These are phyloP conservation scores for Thielaviopsis ethacetica DNA, from an alignment of 2,329 filamentous ascomycete genomes.

Conservation along the genomic window DNA sequence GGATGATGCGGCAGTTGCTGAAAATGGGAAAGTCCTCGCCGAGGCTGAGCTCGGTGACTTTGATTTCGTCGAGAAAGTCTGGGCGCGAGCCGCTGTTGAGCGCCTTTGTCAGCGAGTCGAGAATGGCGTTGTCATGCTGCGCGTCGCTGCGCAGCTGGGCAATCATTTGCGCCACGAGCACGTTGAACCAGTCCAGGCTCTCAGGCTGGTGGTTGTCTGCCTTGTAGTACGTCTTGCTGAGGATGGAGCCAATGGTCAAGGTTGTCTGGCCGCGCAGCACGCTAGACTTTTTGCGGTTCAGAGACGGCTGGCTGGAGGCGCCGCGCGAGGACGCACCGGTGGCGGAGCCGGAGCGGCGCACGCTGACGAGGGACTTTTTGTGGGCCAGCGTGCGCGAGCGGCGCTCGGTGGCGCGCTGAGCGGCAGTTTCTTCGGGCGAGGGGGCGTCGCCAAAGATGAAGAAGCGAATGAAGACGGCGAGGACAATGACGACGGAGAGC, in stretches of 20 bases:
- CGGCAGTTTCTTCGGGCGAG: conserved; percentile 63
- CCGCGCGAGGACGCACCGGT: conserved; percentile 17
- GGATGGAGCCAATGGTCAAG: conserved; percentile 81
- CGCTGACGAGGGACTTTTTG: conserved; percentile 53
- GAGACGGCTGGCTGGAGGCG: conserved; percentile 17
- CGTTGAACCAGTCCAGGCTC: conserved; percentile 97
- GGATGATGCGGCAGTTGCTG: conserved; percentile 92
- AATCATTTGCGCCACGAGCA: conserved; percentile 88
- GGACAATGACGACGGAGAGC: conserved; percentile 74
- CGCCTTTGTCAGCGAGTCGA: conserved; percentile 67
- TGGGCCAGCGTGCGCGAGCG: conserved; percentile 60
- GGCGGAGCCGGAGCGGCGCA: conserved; percentile 22
- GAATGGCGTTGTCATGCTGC: conserved; percentile 76
- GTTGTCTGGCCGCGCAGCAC: conserved; percentile 56
- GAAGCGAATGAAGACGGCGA: conserved; percentile 96
- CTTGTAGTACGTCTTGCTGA: conserved; percentile 96
- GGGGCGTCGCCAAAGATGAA: conserved; percentile 97
- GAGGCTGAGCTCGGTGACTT: conserved; percentile 80
- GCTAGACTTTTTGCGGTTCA: conserved; percentile 52
- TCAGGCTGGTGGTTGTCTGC: conserved; percentile 91
- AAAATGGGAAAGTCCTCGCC: conserved; percentile 98
- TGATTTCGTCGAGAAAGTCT: conserved; percentile 84
- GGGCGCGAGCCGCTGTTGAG: conserved; percentile 79
- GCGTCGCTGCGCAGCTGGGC: conserved; percentile 89
- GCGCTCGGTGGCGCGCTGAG: conserved; percentile 57